Conservation (phyloP, 2,329 filamentous ascomycete genomes). For the Aureobasidium zeae region DNA sequence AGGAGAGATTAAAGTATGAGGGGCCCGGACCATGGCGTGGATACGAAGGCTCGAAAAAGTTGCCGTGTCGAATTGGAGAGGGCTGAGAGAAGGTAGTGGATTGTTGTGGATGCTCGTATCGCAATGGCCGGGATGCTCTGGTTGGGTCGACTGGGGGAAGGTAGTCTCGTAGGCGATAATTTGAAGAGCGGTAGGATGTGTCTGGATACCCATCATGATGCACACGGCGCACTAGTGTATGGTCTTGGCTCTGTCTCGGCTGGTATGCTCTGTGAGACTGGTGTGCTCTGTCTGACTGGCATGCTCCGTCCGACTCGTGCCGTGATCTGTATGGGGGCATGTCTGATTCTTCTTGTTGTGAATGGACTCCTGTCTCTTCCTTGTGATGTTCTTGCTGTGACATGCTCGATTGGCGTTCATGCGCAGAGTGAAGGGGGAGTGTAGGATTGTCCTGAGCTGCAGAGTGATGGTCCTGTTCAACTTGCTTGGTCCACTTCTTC, state of each 20-base stretch:
- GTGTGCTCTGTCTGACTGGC: too few species aligned
- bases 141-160: background rate
- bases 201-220: background rate
- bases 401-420: too few species aligned
- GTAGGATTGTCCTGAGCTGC: background rate
- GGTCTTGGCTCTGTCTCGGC: background rate
- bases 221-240: background rate
- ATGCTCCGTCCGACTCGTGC: too few species aligned
- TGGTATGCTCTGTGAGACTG: too few species aligned
- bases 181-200: background rate
- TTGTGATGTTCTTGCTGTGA: too few species aligned
- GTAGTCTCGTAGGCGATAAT: background rate
- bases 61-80: too few species aligned
- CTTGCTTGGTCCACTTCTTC: background rate
- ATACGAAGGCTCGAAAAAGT: constrained; percentile 1
- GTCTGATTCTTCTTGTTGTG: too few species aligned
- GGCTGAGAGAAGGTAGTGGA: constrained; percentile 9
- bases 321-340: background rate
- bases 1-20: too few species aligned
- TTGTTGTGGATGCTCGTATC: background rate
- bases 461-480: constrained; percentile 2
- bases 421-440: background rate
- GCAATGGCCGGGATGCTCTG: too few species aligned
- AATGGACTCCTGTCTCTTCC: too few species aligned
- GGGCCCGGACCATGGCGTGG: background rate